A percentile compares a stretch with the other conserved stretches of the same genome.
phyloP scores from a whole-genome alignment of 306 rosid genomes.

The Vigna reflexopilosa region DNA sequence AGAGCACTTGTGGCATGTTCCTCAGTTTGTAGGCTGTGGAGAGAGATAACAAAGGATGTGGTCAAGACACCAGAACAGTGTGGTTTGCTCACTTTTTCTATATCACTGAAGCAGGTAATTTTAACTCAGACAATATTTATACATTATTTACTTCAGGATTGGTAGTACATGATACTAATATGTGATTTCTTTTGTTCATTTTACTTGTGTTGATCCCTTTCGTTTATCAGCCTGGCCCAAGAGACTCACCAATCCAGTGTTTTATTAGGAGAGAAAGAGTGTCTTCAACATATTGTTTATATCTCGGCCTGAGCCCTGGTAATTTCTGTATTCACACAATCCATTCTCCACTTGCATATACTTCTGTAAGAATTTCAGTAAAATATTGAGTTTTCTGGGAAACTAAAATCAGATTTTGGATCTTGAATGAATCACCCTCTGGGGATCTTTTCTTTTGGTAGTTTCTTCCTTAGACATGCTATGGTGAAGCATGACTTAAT shows the following conservation, averaged over 20 bases:
- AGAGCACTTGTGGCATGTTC: conserved; percentile 84
- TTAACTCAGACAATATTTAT: background rate
- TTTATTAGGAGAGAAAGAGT: conserved; percentile 86
- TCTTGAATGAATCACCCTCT: conserved; percentile 18
- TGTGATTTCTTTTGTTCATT: conserved; percentile 23
- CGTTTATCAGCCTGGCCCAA: conserved; percentile 79
- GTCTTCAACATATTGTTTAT: conserved; percentile 76
- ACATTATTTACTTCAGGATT: conserved; percentile 5
- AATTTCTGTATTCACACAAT: conserved; percentile 43
- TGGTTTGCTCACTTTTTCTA: conserved; percentile 84
- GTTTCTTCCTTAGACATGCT: background rate
- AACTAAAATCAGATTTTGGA: conserved; percentile 17
- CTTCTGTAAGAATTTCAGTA: conserved; percentile 3
- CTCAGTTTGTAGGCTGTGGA: conserved; percentile 88
- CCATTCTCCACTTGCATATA: background rate
- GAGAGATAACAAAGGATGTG: conserved; percentile 72
- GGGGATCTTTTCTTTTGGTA: conserved; percentile 11
- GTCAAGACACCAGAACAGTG: conserved; percentile 87
- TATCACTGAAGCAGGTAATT: conserved; percentile 87
- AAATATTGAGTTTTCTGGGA: background rate
- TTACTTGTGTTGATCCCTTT: conserved; percentile 12
- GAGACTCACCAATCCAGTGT: conserved; percentile 86
- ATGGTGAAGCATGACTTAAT: conserved; percentile 5
- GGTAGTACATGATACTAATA: conserved; percentile 23
- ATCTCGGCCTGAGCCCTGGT: conserved; percentile 96